A percentile compares a stretch with the other conserved stretches of the same genome.
These are phyloP conservation scores for Simmondsia chinensis DNA, from an alignment of 148 eudicot genomes.

Conservation along the genomic window DNA sequence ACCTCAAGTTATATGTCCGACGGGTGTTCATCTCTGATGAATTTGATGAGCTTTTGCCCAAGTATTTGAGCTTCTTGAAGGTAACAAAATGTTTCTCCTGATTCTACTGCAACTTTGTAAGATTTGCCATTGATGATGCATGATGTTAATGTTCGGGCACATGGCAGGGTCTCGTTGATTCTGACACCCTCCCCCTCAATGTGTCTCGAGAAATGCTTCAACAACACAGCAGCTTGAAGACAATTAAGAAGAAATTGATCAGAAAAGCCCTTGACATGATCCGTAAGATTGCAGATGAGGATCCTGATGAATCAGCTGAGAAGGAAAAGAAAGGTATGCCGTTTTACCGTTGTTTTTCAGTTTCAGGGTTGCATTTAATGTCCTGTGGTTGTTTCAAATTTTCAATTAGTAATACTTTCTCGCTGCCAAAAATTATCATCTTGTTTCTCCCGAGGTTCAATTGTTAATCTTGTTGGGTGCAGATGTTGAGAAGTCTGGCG, in stretches of 20 bases:
- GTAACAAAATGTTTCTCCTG: slow-evolving; percentile 35
- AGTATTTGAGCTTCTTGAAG: slow-evolving; percentile 83
- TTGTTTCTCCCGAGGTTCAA: no score
- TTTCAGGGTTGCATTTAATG: no score
- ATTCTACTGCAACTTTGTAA: no score
- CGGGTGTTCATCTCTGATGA: slow-evolving; percentile 97
- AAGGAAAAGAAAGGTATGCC: slow-evolving; percentile 72
- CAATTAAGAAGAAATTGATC: slow-evolving; percentile 92
- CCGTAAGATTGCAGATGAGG: slow-evolving; percentile 94
- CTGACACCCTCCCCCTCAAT: slow-evolving; percentile 92
- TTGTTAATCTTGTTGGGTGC: no score
- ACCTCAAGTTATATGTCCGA: slow-evolving; percentile 82
- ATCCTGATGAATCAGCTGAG: slow-evolving; percentile 77
- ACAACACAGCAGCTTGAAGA: slow-evolving; percentile 96
- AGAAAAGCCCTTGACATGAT: slow-evolving; percentile 99
- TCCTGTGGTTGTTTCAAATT: no score
- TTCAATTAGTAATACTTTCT: no score
- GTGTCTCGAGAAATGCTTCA: slow-evolving; percentile 99
- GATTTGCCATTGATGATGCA: no score
- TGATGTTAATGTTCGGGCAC: no score
- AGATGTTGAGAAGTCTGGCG: slow-evolving; percentile 79
- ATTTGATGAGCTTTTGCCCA: slow-evolving; percentile 93
- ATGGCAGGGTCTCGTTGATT: slow-evolving; percentile 93
- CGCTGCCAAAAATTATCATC: no score
- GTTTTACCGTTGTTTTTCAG: background rate